phyloP scores from a whole-genome alignment of 1,284 basidiomycete genomes.

The Tranzscheliella williamsii region DNA sequence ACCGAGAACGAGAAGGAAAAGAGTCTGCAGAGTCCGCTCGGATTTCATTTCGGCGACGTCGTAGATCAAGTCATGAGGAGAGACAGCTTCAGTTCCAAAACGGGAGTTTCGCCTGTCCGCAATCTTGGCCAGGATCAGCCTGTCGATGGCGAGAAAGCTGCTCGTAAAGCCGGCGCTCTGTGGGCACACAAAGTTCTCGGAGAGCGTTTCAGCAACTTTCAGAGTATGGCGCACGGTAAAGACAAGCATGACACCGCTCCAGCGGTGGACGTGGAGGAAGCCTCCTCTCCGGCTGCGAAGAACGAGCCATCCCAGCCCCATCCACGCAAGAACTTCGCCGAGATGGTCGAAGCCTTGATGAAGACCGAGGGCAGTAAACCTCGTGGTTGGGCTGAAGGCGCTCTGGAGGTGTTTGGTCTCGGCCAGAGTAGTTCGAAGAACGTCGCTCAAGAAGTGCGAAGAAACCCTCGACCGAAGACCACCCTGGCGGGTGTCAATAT shows the following conservation, averaged over 20 bases:
- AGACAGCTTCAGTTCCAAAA: constrained; percentile 21
- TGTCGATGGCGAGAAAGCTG: constrained; percentile 41
- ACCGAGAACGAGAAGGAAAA: constrained; percentile 43
- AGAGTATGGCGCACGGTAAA: not conserved
- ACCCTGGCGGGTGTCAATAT: constrained; percentile 31
- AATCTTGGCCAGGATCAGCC: constrained; percentile 3
- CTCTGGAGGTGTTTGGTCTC: constrained; percentile 52
- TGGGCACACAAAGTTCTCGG: constrained; percentile 56
- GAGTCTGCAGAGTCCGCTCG: constrained; percentile 27
- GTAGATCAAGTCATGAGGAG: constrained; percentile 44
- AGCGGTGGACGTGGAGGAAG: no score
- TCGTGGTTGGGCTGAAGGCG: constrained; percentile 52
- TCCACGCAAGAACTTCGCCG: constrained; percentile 42
- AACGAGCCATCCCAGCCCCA: constrained; percentile 6
- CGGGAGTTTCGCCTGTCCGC: constrained; percentile 7
- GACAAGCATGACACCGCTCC: constrained; percentile 7
- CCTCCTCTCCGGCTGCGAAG: constrained; percentile 6
- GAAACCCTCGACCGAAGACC: constrained; percentile 32
- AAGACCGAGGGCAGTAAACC: constrained; percentile 53
- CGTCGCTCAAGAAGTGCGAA: constrained; percentile 47
- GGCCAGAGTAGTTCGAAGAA: constrained; percentile 49
- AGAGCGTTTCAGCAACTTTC: constrained; percentile 41
- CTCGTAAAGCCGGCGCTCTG: constrained; percentile 45
- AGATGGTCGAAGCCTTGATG: constrained; percentile 51
- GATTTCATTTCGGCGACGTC: constrained; percentile 48